A percentile compares a stretch with the other conserved stretches of the same genome.
These are phyloP conservation scores for Ceratobasidium sp. DNA, from an alignment of 1,284 basidiomycete species.

Conservation along the genomic window DNA sequence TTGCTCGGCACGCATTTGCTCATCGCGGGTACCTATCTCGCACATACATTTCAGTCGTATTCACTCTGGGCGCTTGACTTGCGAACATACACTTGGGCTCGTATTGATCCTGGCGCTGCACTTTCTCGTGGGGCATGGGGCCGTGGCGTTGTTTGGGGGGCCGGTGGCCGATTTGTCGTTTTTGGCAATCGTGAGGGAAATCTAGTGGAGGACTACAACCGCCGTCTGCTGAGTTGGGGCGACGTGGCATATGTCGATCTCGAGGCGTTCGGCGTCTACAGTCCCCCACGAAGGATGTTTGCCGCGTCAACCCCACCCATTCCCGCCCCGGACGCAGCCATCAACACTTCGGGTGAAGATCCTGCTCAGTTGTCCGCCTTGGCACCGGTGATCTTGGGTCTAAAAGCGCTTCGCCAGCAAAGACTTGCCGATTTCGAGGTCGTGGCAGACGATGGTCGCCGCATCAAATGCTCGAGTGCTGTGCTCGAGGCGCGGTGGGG, in stretches of 20 bases:
- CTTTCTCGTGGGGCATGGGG: conserved; percentile 89
- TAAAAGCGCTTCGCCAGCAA: conserved; percentile 82
- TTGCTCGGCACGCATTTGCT: conserved; percentile 89
- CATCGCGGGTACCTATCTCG: conserved; percentile 90
- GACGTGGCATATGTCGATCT: conserved; percentile 91
- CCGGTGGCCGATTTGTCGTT: conserved; percentile 83
- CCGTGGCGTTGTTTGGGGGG: conserved; percentile 84
- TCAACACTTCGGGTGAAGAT: conserved; percentile 23
- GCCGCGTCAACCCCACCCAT: conserved; percentile 60
- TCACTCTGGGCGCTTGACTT: conserved; percentile 92
- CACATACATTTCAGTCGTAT: conserved; percentile 89
- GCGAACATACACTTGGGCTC: conserved; percentile 82
- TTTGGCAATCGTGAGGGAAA: conserved; percentile 90
- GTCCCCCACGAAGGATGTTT: conserved; percentile 76
- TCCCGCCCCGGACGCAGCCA: conserved; percentile 69
- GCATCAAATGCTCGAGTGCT: conserved; percentile 83
- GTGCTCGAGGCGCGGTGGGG: conserved; percentile 90
- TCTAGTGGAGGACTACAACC: conserved; percentile 91
- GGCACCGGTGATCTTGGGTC: conserved; percentile 64
- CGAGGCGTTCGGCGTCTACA: conserved; percentile 94
- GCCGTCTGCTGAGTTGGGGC: conserved; percentile 89
- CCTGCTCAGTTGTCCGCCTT: conserved; percentile 23
- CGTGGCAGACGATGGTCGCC: conserved; percentile 88
- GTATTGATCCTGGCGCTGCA: conserved; percentile 84
- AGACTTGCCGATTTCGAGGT: conserved; percentile 89